Conservation (phyloP, 331 rosid species). For the Malus hybrid region DNA sequence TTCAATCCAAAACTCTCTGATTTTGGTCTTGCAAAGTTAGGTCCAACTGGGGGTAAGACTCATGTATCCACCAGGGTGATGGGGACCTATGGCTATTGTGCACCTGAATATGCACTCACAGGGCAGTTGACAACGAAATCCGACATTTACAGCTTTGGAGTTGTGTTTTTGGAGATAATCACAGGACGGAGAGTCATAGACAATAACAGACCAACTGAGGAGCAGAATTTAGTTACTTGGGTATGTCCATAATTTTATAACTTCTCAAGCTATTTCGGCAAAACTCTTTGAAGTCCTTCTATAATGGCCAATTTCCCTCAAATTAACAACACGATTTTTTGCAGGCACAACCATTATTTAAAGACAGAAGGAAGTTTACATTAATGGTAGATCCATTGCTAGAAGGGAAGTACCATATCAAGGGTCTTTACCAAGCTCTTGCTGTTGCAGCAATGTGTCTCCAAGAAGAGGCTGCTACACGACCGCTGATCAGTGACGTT, state of each 20-base stretch:
- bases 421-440: constrained; percentile 79
- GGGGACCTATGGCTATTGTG: constrained; percentile 98
- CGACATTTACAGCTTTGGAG: constrained; percentile 86
- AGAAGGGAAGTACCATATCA: constrained; percentile 49
- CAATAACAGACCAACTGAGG: constrained; percentile 47
- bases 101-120: constrained; percentile 86
- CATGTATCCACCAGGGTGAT: constrained; percentile 88
- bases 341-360: constrained; percentile 71
- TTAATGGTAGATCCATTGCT: constrained; percentile 65
- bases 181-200: constrained; percentile 87
- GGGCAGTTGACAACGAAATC: constrained; percentile 75
- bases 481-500: constrained; percentile 80
- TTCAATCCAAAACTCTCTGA: constrained; percentile 86
- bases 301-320: no score
- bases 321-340: background rate
- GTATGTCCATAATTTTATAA: constrained; percentile 36
- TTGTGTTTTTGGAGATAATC: constrained; percentile 74
- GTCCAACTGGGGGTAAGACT: constrained; percentile 78
- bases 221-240: constrained; percentile 74
- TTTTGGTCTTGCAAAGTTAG: constrained; percentile 91
- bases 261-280: background rate
- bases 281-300: no score
- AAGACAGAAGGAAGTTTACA: constrained; percentile 59
- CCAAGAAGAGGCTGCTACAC: constrained; percentile 58
- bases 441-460: constrained; percentile 96